Base-by-base conservation (phyloP, 768 basidiomycete species). In the Cubamyces sp. region DNA sequence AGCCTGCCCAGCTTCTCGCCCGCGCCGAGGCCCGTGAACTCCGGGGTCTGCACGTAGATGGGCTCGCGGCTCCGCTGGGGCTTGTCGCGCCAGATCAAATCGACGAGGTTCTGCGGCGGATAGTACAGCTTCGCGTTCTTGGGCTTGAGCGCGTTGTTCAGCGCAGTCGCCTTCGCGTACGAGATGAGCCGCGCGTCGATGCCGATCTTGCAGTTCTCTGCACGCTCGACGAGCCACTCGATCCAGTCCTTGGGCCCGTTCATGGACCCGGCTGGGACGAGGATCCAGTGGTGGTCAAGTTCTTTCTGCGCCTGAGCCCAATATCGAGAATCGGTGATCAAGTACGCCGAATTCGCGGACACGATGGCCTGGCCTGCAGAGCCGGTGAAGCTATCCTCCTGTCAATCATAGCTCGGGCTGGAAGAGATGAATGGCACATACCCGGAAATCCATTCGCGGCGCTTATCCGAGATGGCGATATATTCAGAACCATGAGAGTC, bases 401-500 rank as follows among this genome's bases (percentile, higher is more conserved):
- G 15, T 45, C 43, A 34, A 21, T 48, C 16, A 57, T 47, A 71
- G 52, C 9, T 16, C 28, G 28, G 52, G n/a, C 12, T 18, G 16
- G 15, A 48, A 40, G 18, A 39, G 47, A 62, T 15, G 54, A 49
- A 9, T 43, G 48, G 37, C 34, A 50, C 86, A 58, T 71, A 90
- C 88, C 87, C 89, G 46, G 87, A 87, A 53, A 94, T 84, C 77
- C 84, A 94, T 70, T 91, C 84, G 57, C 89, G 78, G 50, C 92
- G 84, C 72, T 88, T 89, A 73, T 94, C 92, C 60, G 85, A 84
- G 7, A 81, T 73, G 18, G 90, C 84, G 25, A 92, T 88, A 62
- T 92, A 93, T 73, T 94, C 92, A 0, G 91, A 92, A 54, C 84
- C 84, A 70, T 94, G 92, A 5, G 91, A 87, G 69, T 94, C 92